Percentiles rank a stretch among this genome's conserved stretches.
phyloP scores from a whole-genome alignment of 106 monocot genomes.

The Apostasia shenzhenica region DNA sequence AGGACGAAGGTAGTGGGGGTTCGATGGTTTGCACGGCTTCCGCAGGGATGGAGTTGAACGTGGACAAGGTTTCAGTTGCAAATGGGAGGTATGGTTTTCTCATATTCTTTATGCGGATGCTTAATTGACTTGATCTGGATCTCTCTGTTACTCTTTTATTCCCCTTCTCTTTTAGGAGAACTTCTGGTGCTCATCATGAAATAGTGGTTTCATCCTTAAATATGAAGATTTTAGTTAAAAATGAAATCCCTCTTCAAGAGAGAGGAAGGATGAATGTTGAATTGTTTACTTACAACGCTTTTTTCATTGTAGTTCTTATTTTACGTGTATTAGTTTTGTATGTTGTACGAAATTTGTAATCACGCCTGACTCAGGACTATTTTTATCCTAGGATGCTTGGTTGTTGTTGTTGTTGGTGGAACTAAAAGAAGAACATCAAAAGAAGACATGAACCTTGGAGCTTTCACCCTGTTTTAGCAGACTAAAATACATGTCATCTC shows the following conservation, averaged over 20 bases:
- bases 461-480: too few relatives aligned
- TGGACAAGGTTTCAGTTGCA: background rate
- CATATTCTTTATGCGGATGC: background rate
- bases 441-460: too few relatives aligned
- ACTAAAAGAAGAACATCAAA: too few relatives aligned
- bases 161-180: background rate
- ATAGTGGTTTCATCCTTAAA: too few relatives aligned
- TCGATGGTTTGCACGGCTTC: background rate
- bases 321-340: background rate
- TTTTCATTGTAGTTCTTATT: too few relatives aligned
- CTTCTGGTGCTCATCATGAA: too few relatives aligned
- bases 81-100: constrained; percentile 1
- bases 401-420: too few relatives aligned
- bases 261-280: background rate
- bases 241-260: too few relatives aligned
- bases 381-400: too few relatives aligned
- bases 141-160: background rate
- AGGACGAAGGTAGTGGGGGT: background rate
- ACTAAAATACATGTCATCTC: too few relatives aligned
- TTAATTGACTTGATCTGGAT: background rate
- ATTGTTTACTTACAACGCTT: background rate
- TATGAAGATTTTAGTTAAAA: too few relatives aligned
- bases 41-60: constrained; percentile 17
- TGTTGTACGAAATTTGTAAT: background rate
- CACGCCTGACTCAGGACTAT: too few relatives aligned